These are phyloP conservation scores for Actinomortierella ambigua DNA, from an alignment of 371 early-diverging fungal genomes.

Conservation along the genomic window DNA sequence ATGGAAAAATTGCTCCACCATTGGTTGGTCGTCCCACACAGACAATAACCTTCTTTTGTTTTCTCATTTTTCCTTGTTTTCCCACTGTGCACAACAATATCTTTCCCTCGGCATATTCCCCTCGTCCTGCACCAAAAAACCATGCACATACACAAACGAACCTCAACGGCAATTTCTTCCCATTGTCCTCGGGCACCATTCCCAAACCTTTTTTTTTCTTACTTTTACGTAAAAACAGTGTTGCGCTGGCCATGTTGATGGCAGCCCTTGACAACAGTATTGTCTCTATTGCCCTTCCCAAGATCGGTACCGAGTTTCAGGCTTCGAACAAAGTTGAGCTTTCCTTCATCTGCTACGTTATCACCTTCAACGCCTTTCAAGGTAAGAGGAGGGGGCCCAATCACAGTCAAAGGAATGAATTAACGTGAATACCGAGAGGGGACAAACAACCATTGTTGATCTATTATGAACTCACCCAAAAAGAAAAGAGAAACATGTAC, in stretches of 20 bases:
- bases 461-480: not conserved
- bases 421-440: too few species aligned
- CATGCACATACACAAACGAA: too few species aligned
- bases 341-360: slow-evolving; percentile 58
- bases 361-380: slow-evolving; percentile 52
- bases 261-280: slow-evolving; percentile 65
- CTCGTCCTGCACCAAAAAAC: too few species aligned
- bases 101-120: too few species aligned
- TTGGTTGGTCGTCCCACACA: too few species aligned
- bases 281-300: slow-evolving; percentile 49
- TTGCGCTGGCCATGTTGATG: slow-evolving; percentile 61
- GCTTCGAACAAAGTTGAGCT: slow-evolving; percentile 51
- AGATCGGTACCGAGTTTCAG: slow-evolving; percentile 50
- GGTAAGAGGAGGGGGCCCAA: slow-evolving; percentile 25
- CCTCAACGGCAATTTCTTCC: too few species aligned
- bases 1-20: not conserved
- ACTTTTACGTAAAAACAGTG: slow-evolving; percentile 11
- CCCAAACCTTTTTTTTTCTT: not conserved
- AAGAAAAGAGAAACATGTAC: not conserved
- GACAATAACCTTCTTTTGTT: too few species aligned
- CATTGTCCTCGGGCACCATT: not conserved
- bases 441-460: not conserved
- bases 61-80: too few species aligned
- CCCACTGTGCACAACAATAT: too few species aligned
- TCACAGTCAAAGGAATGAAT: slow-evolving; percentile 17